Percentiles rank a stretch among this genome's conserved stretches.
These are phyloP conservation scores for Diaporthe amygdali DNA, from an alignment of 2,329 filamentous ascomycete genomes.

Conservation along the genomic window DNA sequence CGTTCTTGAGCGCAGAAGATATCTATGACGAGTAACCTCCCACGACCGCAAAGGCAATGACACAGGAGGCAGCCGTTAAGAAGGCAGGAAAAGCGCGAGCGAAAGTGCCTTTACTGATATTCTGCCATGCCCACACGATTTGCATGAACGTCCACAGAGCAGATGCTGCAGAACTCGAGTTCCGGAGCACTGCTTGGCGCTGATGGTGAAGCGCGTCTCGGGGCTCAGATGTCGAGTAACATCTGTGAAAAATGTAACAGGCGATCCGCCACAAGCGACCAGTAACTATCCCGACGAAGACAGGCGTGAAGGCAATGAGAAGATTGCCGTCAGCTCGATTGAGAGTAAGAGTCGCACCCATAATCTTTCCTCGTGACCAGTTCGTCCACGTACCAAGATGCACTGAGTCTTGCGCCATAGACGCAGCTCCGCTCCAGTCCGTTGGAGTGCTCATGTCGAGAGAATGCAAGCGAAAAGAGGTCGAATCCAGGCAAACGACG, in stretches of 20 bases:
- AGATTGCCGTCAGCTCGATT: slow-evolving; percentile 34
- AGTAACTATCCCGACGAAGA: slow-evolving; percentile 35
- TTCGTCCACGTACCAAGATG: slow-evolving; percentile 34
- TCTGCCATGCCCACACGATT: background rate
- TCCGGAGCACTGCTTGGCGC: slow-evolving; percentile 26
- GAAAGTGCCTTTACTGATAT: background rate
- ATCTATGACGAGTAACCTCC: slow-evolving; percentile 12
- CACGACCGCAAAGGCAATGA: background rate
- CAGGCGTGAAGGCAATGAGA: slow-evolving; percentile 39
- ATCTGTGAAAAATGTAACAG: slow-evolving; percentile 29
- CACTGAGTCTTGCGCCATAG: background rate
- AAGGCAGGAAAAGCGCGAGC: background rate
- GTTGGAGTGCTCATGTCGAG: background rate
- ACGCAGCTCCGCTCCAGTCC: background rate
- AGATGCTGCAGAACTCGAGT: background rate
- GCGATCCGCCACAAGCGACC: slow-evolving; percentile 31
- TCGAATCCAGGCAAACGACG: too few relatives aligned
- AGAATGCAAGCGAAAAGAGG: too few relatives aligned
- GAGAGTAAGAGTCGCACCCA: slow-evolving; percentile 39
- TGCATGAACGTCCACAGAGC: background rate
- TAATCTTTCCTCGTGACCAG: slow-evolving; percentile 35
- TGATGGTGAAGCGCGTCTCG: slow-evolving; percentile 35
- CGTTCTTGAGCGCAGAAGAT: background rate
- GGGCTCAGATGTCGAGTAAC: slow-evolving; percentile 25
- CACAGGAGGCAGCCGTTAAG: background rate